Evolutionary conservation across 176 grass and related monocot genomes (phyloP), one percentile per base, ranked within the genome.

Genomic region (Avena sativa): DNA sequence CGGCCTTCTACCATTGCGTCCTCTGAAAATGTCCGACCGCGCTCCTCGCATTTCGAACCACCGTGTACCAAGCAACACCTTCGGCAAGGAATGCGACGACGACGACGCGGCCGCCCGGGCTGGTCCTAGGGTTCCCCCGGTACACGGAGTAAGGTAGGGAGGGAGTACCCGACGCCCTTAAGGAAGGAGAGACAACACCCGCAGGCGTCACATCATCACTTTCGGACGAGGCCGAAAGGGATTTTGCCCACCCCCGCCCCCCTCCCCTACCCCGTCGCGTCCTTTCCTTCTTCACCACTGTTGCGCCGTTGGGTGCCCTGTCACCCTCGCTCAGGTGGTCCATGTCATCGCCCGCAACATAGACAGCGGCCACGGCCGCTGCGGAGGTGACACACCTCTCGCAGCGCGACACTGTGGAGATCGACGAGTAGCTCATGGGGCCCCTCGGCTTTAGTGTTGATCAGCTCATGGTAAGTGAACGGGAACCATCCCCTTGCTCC

Each of bases 361-460:
- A 86, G 32, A 79, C 60, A 28, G 44, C 79, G 14, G 59, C 15
- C 1, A 78, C 77, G n/a, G 79, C 69, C 10, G 76, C 82, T 3
- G 55, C 72, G 21, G 63, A 85, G 48, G 87, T 94, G 82, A 94
- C 90, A n/a, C 90, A 92, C 87, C 83, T 98, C 79, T 59, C 90
- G 51, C 94, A 94, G 79, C 85, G 86, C 14, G 88, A 89, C 4
- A 92, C 90, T 1, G 90, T 65, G 11, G 94, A 93, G 90, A 94
- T 98, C 76, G 94, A 98, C 71, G 85, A 98, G 87, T 90, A 92
- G 64, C 93, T 96, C 76, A 98, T 98, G 97, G 94, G 90, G 0
- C 90, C 90, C 7, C 90, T 98, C 68, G 92, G 89, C 14, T 98
- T 96, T 62, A 98, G 89, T 85, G 87, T 94, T 61, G 90, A 96